A percentile compares a stretch with the other conserved stretches of the same genome.
These are phyloP conservation scores for Naegleria fowleri DNA, from an alignment of 208 protist genomes.

Conservation along the genomic window DNA sequence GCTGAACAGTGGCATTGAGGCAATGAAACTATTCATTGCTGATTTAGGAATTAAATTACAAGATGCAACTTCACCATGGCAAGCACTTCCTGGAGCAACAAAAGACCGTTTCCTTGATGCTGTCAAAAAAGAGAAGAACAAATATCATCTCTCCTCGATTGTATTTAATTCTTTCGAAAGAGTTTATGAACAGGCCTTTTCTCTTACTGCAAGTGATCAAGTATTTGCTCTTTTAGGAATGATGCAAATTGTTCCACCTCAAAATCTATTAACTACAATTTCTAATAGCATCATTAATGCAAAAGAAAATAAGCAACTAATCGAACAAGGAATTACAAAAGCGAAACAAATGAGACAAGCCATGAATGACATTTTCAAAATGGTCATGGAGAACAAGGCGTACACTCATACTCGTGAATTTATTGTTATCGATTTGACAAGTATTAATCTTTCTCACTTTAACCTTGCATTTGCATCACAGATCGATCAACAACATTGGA, in stretches of 20 bases:
- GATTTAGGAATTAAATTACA: neutral
- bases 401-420: neutral
- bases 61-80: neutral
- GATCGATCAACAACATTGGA: neutral
- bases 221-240: neutral
- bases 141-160: neutral
- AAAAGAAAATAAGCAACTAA: neutral
- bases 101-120: neutral
- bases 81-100: neutral
- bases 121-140: neutral
- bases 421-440: neutral
- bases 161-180: slow-evolving; percentile 2
- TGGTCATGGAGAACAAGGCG: neutral
- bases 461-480: neutral
- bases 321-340: neutral
- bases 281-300: neutral
- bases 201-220: neutral
- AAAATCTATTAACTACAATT: neutral
- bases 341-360: slow-evolving; percentile 6
- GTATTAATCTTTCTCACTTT: neutral
- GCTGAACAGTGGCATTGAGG: neutral
- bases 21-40: neutral
- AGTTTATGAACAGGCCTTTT: neutral
- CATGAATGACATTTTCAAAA: neutral
- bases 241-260: neutral